Base-by-base conservation (phyloP, 164 flowering plant species). In the Kingdonia uniflora region DNA sequence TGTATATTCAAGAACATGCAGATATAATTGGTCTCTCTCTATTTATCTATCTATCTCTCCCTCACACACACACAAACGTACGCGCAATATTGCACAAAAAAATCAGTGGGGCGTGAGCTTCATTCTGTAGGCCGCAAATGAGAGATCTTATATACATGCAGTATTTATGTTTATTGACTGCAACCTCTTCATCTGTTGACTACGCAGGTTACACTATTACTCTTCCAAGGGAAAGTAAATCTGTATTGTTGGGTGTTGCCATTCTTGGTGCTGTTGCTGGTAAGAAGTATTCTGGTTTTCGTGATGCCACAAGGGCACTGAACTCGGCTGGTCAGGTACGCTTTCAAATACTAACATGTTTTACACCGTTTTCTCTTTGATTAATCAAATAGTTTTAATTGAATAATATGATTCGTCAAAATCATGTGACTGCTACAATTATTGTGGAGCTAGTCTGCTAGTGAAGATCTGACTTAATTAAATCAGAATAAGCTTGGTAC, bases 211-310 rank as follows among this genome's bases (percentile, higher is more conserved):
- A 70, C 62, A 76, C 88, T 15, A 84, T 92, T 19, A 67, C 82
- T 72, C 87, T 88, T 59, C 98, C 98, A 14, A 70, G 88, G 52
- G 96, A 92, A 64, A 83, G 69, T 51, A 95, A 91, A 53, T 76
- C 95, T 52, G 94, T 87, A 26, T 85, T 91, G 15, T 64, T 91
- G 64, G 98, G 98, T 59, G 92, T 96, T 64, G 86, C 98, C 45
- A 91, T 91, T 67, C 84, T 91, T 45, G 98, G 98, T 55, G 80
- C 96, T 57, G 96, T 91, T 63, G 95, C 95, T 57, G 79, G 90
- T 21, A 86, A 81, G 77, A 82, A 76, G 40, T 82, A 82, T 65
- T 23, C 79, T 49, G 65, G 77, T 56, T 77, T 88, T n/a, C 68
- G 51, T 43, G 81, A 79, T 58, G 96, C 95, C 52, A 88, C 88